Evolutionary conservation across 1,139 yeast genomes (phyloP), one percentile per base, ranked within the genome.

Genomic region (Nakaseomyces bracarensis): DNA sequence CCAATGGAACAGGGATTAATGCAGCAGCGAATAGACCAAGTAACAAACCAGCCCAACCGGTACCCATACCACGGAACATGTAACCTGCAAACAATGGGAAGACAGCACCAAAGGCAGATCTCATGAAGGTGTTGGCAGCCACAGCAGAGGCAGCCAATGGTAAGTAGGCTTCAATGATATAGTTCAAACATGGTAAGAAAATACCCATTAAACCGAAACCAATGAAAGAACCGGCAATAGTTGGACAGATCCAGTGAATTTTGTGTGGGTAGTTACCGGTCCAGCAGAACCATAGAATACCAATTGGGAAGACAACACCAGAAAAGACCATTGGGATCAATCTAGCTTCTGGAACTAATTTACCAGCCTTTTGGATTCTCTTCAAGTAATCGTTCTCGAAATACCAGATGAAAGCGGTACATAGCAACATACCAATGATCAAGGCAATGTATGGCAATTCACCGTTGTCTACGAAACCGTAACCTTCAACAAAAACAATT

Each of bases 241-340:
- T 76, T 28, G 95, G 95, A n/a, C 77, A 91, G 51, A 82, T 79
- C 91, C 93, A 86, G 60, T 80, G 94, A 28, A 83, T 75, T 28
- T 64, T 62, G 16, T 78, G 64, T 33, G 72, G 79, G 61, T 76
- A 86, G 53, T 75, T 72, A 55, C 95, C 95, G 2, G 86, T 68
- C 95, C 95, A 85, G 41, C 85, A 77, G 57, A 85, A 70, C 94
- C 94, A 84, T 54, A 86, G 71, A 46, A 86, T 68, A 41, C 95
- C 95, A 49, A 76, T 68, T 27, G 93, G 80, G 68, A 85, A 84
- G 11, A 72, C 60, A 45, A 82, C 50, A 25, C 79, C 77, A 23
- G 94, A 89, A 39, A 19, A 16, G 39, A 83, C 73, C 81, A 82
- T 77, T 16, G 89, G 79, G 8, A 79, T 77, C 48, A 87, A 67